A percentile compares a stretch with the other conserved stretches of the same genome.
These are phyloP conservation scores for Vaccinium macrocarpon DNA, from an alignment of 148 eudicot genomes.

Conservation along the genomic window DNA sequence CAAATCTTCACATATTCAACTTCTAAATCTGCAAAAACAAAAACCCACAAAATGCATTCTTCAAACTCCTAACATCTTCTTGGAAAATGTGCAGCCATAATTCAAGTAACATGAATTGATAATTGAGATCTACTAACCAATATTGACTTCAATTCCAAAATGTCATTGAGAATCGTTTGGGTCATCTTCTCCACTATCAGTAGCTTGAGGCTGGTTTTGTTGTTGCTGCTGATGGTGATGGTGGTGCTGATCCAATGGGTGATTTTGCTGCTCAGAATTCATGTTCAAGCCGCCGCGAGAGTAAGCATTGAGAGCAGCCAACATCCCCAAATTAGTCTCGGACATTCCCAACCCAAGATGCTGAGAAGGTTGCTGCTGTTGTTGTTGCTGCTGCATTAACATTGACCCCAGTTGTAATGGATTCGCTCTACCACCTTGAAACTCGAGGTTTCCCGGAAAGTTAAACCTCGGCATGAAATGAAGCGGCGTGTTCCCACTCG, in stretches of 20 bases:
- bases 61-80: neutral
- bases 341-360: conserved; percentile 54
- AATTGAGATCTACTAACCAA: conserved; percentile 5
- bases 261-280: conserved; percentile 33
- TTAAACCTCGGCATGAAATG: conserved; percentile 55
- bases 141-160: neutral
- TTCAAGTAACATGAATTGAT: neutral
- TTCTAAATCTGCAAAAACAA: conserved; percentile 22
- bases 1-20: conserved; percentile 23
- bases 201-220: conserved; percentile 33
- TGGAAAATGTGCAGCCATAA: neutral
- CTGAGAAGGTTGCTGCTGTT: conserved; percentile 34
- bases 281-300: conserved; percentile 41
- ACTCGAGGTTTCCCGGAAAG: conserved; percentile 36
- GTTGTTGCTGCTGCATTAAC: conserved; percentile 36
- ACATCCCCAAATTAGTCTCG: conserved; percentile 57
- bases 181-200: conserved; percentile 53
- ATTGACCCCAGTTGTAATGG: conserved; percentile 45
- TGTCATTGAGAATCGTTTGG: conserved; percentile 32
- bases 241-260: conserved; percentile 29
- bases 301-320: conserved; percentile 60
- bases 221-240: conserved; percentile 30
- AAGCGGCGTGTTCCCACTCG: conserved; percentile 31
- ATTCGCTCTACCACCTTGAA: conserved; percentile 37
- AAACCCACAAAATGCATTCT: neutral